Evolutionary conservation across 1,139 yeast genomes (phyloP).

Genomic region (Torulaspora globosa): DNA sequence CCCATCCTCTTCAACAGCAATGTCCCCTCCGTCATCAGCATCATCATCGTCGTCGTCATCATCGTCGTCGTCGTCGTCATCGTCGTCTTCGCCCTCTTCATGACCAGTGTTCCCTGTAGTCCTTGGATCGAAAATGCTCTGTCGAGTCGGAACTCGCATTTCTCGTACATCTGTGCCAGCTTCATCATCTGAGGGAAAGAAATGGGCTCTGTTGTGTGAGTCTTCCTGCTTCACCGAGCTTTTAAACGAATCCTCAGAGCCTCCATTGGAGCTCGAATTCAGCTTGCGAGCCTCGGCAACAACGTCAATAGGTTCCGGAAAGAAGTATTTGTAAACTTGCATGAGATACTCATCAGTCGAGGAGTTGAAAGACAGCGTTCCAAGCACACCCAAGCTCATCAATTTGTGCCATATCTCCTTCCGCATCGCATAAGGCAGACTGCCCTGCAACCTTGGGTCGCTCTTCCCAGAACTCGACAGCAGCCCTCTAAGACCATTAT

Average conservation of each 20-base stretch:
- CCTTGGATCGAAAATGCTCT: neutral
- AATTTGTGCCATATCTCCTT: conserved; percentile 36
- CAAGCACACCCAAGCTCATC: conserved; percentile 34
- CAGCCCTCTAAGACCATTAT: conserved; percentile 6
- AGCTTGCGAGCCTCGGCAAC: conserved; percentile 1
- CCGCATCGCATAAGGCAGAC: conserved; percentile 21
- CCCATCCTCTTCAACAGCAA: conserved; percentile 7
- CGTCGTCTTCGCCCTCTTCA: conserved; percentile 21
- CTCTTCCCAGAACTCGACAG: conserved; percentile 2
- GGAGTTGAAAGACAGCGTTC: conserved; percentile 33
- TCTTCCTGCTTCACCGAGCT: neutral
- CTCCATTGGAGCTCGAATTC: neutral
- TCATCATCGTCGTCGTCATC: conserved; percentile 15
- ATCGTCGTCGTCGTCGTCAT: conserved; percentile 17
- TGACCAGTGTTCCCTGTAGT: conserved; percentile 15
- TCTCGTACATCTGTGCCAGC: neutral
- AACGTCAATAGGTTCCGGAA: conserved; percentile 19
- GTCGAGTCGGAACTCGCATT: neutral
- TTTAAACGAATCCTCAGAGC: neutral
- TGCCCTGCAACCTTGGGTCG: conserved; percentile 7
- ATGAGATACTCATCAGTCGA: conserved; percentile 33
- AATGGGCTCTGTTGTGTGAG: neutral
- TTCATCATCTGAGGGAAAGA: neutral
- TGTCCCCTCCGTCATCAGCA: conserved; percentile 11
- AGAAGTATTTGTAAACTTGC: conserved; percentile 35